phyloP scores from a whole-genome alignment of 768 basidiomycete genomes.

The Boletus vinaceobasis region DNA sequence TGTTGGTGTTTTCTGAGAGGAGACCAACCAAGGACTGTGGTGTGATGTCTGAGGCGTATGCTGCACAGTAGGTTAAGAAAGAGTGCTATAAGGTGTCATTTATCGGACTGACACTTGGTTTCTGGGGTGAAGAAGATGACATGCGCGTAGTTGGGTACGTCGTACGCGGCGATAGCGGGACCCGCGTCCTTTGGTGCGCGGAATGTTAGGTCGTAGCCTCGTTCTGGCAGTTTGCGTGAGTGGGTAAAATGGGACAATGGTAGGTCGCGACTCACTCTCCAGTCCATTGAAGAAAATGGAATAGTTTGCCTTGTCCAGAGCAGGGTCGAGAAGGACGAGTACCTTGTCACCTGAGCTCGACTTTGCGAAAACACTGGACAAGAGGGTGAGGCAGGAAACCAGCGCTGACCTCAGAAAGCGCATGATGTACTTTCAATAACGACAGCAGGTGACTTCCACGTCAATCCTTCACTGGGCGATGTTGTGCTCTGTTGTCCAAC shows the following conservation, averaged over 20 bases:
- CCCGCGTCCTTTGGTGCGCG: conserved; percentile 73
- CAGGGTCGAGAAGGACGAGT: conserved; percentile 79
- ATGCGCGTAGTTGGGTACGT: conserved; percentile 75
- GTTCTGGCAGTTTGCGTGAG: conserved; percentile 41
- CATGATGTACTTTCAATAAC: conserved; percentile 18
- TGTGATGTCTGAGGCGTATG: conserved; percentile 68
- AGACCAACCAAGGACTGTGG: conserved; percentile 78
- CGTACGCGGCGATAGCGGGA: conserved; percentile 66
- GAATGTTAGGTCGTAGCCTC: conserved; percentile 86
- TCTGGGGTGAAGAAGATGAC: conserved; percentile 85
- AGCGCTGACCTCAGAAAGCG: conserved; percentile 24
- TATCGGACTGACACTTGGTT: conserved; percentile 63
- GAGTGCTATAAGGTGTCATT: too few species aligned
- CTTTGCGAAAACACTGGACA: conserved; percentile 40
- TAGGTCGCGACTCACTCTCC: conserved; percentile 47
- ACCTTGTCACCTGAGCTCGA: conserved; percentile 84
- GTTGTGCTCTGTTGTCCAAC: conserved; percentile 21
- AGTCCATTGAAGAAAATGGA: conserved; percentile 80
- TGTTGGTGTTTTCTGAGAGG: conserved; percentile 68
- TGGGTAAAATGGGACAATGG: neutral
- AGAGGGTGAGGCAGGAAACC: conserved; percentile 29
- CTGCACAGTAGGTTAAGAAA: conserved; percentile 34
- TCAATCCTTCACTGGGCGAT: conserved; percentile 10
- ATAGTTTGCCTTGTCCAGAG: conserved; percentile 62
- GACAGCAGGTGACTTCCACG: conserved; percentile 13